Evolutionary conservation across 768 basidiomycete species (phyloP).

Genomic region (Polyporus arcularius): DNA sequence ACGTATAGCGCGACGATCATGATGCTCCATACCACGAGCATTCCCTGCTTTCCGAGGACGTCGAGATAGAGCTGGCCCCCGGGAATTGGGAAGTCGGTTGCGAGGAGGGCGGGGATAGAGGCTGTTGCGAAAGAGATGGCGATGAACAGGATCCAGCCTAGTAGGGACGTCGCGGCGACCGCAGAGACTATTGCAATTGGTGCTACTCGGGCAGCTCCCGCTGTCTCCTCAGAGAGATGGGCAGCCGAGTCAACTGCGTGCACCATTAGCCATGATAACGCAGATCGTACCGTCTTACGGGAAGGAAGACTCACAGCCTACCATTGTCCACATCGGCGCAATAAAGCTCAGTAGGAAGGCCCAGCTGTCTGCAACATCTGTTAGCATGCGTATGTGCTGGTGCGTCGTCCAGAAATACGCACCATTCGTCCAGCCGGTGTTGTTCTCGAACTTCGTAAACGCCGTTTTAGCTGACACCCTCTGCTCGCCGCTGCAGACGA

Average conservation of each 20-base stretch:
- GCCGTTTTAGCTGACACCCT: slow-evolving; percentile 63
- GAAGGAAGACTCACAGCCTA: slow-evolving; percentile 55
- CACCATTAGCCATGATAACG: neutral
- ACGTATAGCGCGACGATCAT: slow-evolving; percentile 59
- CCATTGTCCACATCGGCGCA: slow-evolving; percentile 77
- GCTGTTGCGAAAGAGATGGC: slow-evolving; percentile 62
- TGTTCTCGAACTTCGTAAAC: slow-evolving; percentile 69
- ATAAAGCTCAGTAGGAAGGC: slow-evolving; percentile 72
- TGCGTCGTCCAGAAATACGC: slow-evolving; percentile 20
- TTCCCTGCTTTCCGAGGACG: slow-evolving; percentile 66
- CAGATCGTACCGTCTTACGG: neutral
- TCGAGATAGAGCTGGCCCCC: slow-evolving; percentile 73
- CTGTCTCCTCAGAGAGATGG: slow-evolving; percentile 70
- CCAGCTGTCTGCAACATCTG: slow-evolving; percentile 56
- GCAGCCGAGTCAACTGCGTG: slow-evolving; percentile 70
- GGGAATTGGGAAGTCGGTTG: slow-evolving; percentile 53
- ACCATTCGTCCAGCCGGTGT: slow-evolving; percentile 67
- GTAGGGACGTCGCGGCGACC: slow-evolving; percentile 54
- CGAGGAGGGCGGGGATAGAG: slow-evolving; percentile 53
- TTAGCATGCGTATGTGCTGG: neutral
- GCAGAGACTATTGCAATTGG: slow-evolving; percentile 70
- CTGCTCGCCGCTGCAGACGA: slow-evolving; percentile 55
- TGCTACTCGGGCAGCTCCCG: slow-evolving; percentile 61
- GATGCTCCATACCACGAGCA: slow-evolving; percentile 71
- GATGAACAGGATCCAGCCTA: slow-evolving; percentile 66